A percentile compares a stretch with the other conserved stretches of the same genome.
phyloP scores from a whole-genome alignment of 768 basidiomycete genomes.

The Termitomyces sp. region DNA sequence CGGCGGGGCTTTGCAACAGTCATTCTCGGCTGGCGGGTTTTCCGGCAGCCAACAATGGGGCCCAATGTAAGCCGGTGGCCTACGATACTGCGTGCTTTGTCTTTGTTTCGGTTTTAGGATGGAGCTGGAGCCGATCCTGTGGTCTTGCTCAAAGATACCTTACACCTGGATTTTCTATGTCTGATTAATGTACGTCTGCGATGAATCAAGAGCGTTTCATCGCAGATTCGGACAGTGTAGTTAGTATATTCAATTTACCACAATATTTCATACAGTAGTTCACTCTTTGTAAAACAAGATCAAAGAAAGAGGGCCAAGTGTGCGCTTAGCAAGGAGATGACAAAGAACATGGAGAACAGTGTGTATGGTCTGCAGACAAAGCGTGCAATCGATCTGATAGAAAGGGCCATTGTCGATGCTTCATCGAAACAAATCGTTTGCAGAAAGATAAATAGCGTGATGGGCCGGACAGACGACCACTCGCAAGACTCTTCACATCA shows the following conservation, averaged over 20 bases:
- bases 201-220: neutral
- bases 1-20: slow-evolving; percentile 16
- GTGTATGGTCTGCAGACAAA: neutral
- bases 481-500: neutral
- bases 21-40: slow-evolving; percentile 9
- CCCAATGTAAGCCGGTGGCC: slow-evolving; percentile 21
- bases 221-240: neutral
- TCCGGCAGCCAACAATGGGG: slow-evolving; percentile 32
- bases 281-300: neutral
- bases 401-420: slow-evolving; percentile 1
- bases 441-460: neutral
- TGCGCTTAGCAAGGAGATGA: neutral
- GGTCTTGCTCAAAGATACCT: neutral
- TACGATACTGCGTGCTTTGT: neutral
- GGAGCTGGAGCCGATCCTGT: neutral
- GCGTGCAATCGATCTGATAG: neutral
- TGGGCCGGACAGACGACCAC: neutral
- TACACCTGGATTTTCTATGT: neutral
- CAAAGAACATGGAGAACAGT: neutral
- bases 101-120: neutral
- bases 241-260: neutral
- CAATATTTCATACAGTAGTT: neutral
- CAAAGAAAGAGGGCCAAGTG: neutral
- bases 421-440: neutral
- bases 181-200: neutral